phyloP scores from a whole-genome alignment of 306 rosid genomes.

The Ormosia emarginata region DNA sequence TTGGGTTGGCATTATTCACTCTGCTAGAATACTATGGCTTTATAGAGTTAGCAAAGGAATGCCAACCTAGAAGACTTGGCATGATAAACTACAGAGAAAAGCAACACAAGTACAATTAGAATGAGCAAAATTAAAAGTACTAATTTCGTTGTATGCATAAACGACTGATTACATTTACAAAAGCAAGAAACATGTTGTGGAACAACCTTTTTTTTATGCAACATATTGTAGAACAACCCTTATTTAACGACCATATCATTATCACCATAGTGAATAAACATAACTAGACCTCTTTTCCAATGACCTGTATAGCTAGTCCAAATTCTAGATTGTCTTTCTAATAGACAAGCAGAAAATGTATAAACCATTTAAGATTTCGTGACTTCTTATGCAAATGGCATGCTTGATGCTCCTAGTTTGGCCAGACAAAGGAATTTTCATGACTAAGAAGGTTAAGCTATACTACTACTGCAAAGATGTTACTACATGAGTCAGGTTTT shows the following conservation, averaged over 20 bases:
- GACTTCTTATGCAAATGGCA: background rate
- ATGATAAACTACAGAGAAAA: slow-evolving; percentile 56
- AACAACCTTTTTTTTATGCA: no score
- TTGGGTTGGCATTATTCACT: slow-evolving; percentile 46
- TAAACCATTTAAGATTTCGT: background rate
- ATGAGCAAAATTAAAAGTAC: background rate
- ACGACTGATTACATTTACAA: background rate
- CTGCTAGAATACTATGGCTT: slow-evolving; percentile 50
- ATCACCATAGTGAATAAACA: background rate
- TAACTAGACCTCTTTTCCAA: background rate
- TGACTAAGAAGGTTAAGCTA: background rate
- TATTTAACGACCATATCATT: background rate
- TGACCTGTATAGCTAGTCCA: background rate
- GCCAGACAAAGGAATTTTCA: background rate
- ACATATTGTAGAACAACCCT: background rate
- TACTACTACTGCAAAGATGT: background rate
- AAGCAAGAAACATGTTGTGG: background rate
- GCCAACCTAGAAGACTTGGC: slow-evolving; percentile 89
- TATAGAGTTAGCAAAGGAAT: slow-evolving; percentile 66
- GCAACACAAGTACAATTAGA: background rate
- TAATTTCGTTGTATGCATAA: background rate
- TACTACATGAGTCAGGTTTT: background rate
- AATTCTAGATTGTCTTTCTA: background rate
- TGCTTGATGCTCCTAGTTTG: background rate
- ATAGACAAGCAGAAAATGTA: background rate